A percentile compares a stretch with the other conserved stretches of the same genome.
Evolutionary conservation across 768 basidiomycete species (phyloP).

Genomic region (Leccinum imitatum): DNA sequence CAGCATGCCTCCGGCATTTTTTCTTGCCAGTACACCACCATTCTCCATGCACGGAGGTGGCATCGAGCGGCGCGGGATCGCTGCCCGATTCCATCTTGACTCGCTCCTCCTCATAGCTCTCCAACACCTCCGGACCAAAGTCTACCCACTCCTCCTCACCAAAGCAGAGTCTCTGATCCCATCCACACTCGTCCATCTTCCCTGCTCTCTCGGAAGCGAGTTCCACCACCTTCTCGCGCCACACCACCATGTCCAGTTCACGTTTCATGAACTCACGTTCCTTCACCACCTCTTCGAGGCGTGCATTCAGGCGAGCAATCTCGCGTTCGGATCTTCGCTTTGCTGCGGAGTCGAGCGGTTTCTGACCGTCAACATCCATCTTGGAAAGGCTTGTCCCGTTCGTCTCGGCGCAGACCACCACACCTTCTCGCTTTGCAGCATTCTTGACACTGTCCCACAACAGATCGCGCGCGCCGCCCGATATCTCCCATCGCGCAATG

Average conservation of each 20-base stretch:
- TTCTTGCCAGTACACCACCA: constrained; percentile 83
- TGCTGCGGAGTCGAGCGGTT: constrained; percentile 32
- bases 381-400: constrained; percentile 24
- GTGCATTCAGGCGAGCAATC: constrained; percentile 48
- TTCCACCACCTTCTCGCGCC: constrained; percentile 68
- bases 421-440: constrained; percentile 68
- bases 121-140: constrained; percentile 62
- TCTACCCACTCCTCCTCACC: constrained; percentile 80
- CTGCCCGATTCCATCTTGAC: constrained; percentile 33
- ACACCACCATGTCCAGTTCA: constrained; percentile 65
- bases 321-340: constrained; percentile 57
- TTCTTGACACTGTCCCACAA: constrained; percentile 76
- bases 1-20: constrained; percentile 76
- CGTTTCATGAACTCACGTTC: constrained; percentile 64
- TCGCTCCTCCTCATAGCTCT: constrained; percentile 62
- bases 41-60: constrained; percentile 38
- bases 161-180: constrained; percentile 83
- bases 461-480: constrained; percentile 59
- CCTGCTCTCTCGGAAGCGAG: constrained; percentile 68
- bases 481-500: constrained; percentile 59
- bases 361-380: constrained; percentile 19
- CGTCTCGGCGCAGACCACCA: constrained; percentile 50
- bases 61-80: constrained; percentile 42
- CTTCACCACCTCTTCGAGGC: constrained; percentile 57
- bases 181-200: constrained; percentile 73